These are phyloP conservation scores for Spinacia oleracea DNA, from an alignment of 179 eudicot species.

Conservation along the genomic window DNA sequence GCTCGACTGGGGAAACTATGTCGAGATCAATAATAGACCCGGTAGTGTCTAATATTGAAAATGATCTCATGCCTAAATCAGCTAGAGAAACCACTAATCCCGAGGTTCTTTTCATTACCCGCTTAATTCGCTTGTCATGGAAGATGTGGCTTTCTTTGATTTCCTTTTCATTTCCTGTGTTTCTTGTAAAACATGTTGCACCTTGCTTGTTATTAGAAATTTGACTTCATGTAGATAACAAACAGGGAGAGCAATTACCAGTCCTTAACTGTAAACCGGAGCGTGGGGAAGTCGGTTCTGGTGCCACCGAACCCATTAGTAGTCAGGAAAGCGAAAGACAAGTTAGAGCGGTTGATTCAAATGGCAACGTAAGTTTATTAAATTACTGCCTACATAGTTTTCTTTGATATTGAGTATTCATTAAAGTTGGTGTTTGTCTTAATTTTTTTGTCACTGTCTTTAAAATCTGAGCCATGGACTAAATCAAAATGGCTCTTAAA, in stretches of 20 bases:
- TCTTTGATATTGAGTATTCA: background rate
- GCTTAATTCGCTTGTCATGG: constrained; percentile 2
- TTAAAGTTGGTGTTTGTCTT: background rate
- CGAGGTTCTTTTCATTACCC: constrained; percentile 33
- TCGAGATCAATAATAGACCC: constrained; percentile 29
- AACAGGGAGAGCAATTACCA: constrained; percentile 47
- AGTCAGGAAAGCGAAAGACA: constrained; percentile 26
- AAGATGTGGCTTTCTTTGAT: constrained; percentile 1
- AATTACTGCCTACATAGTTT: background rate
- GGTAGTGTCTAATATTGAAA: constrained; percentile 30
- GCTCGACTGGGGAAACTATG: constrained; percentile 31
- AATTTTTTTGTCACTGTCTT: background rate
- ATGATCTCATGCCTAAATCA: constrained; percentile 29
- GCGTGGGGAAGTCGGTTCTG: constrained; percentile 31
- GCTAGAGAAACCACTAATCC: constrained; percentile 17
- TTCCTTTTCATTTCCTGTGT: background rate
- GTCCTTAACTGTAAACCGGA: constrained; percentile 25
- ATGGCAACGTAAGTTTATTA: constrained; percentile 52
- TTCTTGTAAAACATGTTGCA: background rate
- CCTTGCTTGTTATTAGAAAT: constrained; percentile 22
- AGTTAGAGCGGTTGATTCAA: constrained; percentile 27
- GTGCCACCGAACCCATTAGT: constrained; percentile 19
- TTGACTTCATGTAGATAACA: constrained; percentile 46
- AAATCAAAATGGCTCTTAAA: too few species aligned
- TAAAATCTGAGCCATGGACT: background rate